Conservation (phyloP, 2,329 filamentous ascomycete species). For the Aschersonia sp. region DNA sequence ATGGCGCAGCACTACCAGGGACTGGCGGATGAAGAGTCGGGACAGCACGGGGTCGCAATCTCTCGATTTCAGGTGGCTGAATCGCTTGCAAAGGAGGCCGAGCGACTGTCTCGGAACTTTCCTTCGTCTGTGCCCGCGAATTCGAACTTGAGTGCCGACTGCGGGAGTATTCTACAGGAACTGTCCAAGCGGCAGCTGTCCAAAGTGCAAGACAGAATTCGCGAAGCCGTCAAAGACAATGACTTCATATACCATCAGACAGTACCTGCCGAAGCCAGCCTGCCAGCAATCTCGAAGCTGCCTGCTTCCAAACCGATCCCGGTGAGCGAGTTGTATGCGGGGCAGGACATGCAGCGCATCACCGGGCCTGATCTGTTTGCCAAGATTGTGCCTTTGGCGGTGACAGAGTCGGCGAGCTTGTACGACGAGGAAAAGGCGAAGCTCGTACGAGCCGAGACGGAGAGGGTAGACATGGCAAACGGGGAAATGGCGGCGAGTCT, state of each 20-base stretch:
- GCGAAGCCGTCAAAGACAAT: conserved; percentile 74
- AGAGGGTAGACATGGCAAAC: conserved; percentile 83
- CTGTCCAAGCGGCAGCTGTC: conserved; percentile 71
- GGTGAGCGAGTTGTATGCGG: conserved; percentile 89
- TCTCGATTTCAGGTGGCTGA: conserved; percentile 73
- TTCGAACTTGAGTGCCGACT: conserved; percentile 73
- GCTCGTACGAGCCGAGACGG: conserved; percentile 80
- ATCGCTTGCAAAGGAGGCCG: conserved; percentile 61
- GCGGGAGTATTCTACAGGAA: conserved; percentile 58
- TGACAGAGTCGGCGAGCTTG: conserved; percentile 90
- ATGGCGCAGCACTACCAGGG: conserved; percentile 91
- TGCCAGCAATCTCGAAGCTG: conserved; percentile 74
- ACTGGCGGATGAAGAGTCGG: conserved; percentile 76
- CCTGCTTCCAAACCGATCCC: conserved; percentile 95
- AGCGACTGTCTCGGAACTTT: conserved; percentile 62
- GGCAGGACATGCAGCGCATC: conserved; percentile 92
- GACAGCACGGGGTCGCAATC: conserved; percentile 74
- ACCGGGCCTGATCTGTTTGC: conserved; percentile 95
- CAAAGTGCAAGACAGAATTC: conserved; percentile 67
- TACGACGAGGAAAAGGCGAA: conserved; percentile 99
- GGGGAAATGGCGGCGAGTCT: conserved; percentile 91
- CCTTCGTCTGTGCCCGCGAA: conserved; percentile 64
- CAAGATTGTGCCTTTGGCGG: conserved; percentile 88
- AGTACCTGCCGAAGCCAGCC: conserved; percentile 70
- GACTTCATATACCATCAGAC: conserved; percentile 97